Base-by-base conservation (phyloP, 495 filamentous ascomycete genomes). In the Chaetomium fimeti region DNA sequence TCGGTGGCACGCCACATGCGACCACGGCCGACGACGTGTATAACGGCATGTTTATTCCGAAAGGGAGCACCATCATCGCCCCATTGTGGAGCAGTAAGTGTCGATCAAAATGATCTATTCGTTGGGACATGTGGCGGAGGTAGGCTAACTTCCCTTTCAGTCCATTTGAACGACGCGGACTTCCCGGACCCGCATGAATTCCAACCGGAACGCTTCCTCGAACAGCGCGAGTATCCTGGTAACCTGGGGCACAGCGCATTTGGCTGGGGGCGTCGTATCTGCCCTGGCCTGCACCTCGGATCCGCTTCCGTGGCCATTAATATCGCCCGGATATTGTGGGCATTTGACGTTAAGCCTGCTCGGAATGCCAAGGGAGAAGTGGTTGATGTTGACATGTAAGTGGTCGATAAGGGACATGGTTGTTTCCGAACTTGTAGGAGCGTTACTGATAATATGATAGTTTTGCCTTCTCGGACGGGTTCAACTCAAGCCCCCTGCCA, bases 1-100 rank as follows among this genome's bases (percentile, higher is more conserved):
- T 74, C 8, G 86, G 84, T 22, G 84, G 83, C 0, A 85, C 83
- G 5, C 85, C 84, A 4, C 84, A 87, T 68, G 83, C 84, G 1
- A 82, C 75, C 36, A 85, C 82, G 3, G 77, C 81, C 47, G 83
- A 84, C 49, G 84, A 88, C 52, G 66, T 76, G 20, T 88, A 87
- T 65, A 71, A 76, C 58, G 80, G 78, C 3, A 82, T 79, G 73
- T 80, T 78, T 42, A 84, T 83, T 25, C 81, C 81, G 0, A 79
- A 79, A 58, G 83, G 81, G 2, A 78, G 61, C 72, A 85, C 83
- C n/a, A 76, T 87, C 45, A 74, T 87, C 8, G 69, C 77, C 64
- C 79, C 74, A 56, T 74, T 77, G 54, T 81, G 69, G 83, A 66
- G 76, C 78, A 66, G 69, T 69, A 71, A 83, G 58, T 82, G 75